These are phyloP conservation scores for Cyclotella atomus DNA, from an alignment of 108 stramenopile species.

Conservation along the genomic window DNA sequence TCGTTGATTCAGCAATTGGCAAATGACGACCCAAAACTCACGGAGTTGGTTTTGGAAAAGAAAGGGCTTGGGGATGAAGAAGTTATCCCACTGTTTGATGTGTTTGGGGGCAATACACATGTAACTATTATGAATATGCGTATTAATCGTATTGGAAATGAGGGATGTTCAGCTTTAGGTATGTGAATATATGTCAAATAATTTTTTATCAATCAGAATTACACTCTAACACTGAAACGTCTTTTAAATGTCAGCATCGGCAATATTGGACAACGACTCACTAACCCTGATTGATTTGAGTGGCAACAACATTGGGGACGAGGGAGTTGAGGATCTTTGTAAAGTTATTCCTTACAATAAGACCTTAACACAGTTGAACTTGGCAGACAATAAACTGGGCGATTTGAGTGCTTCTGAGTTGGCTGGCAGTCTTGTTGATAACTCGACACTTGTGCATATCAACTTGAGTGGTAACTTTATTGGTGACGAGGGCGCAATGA, in stretches of 20 bases:
- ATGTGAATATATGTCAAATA: neutral
- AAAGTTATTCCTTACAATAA: conserved; percentile 14
- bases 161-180: conserved; percentile 24
- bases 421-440: conserved; percentile 26
- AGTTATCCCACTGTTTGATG: conserved; percentile 28
- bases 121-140: conserved; percentile 7
- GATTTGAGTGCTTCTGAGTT: conserved; percentile 18
- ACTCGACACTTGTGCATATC: conserved; percentile 6
- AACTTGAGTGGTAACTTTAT: conserved; percentile 36
- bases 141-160: conserved; percentile 35
- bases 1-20: neutral
- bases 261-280: conserved; percentile 19
- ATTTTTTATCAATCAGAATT: too few relatives aligned
- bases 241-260: neutral
- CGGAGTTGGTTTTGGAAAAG: conserved; percentile 12
- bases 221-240: too few relatives aligned
- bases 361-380: neutral
- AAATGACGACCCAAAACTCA: conserved; percentile 4
- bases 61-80: conserved; percentile 16
- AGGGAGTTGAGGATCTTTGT: conserved; percentile 14
- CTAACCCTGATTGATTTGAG: conserved; percentile 20
- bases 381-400: conserved; percentile 32
- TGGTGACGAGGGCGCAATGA: conserved; percentile 35
- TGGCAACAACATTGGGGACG: conserved; percentile 28
- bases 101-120: conserved; percentile 11